A percentile compares a stretch with the other conserved stretches of the same genome.
These are phyloP conservation scores for Amanita muscaria DNA, from an alignment of 768 basidiomycete genomes.

Conservation along the genomic window DNA sequence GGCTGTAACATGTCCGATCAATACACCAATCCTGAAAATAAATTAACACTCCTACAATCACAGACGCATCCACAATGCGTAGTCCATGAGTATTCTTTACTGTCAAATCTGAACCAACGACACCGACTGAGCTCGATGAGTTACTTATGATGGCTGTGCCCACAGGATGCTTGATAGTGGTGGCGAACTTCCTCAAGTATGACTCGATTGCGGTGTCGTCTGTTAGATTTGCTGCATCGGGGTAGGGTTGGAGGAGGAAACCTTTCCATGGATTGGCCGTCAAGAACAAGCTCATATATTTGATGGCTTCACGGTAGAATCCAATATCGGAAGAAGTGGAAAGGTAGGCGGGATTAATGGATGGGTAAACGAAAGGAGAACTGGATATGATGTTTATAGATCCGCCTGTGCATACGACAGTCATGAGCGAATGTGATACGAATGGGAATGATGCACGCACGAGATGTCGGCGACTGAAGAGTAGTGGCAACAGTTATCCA, in stretches of 20 bases:
- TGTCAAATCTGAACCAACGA: slow-evolving; percentile 28
- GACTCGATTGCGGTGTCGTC: slow-evolving; percentile 21
- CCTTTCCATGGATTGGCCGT: slow-evolving; percentile 19
- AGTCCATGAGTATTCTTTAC: slow-evolving; percentile 29
- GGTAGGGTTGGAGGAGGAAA: slow-evolving; percentile 17
- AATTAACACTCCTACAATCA: slow-evolving; percentile 19
- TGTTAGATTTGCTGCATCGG: slow-evolving; percentile 14
- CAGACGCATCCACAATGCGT: slow-evolving; percentile 34
- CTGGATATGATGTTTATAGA: slow-evolving; percentile 30
- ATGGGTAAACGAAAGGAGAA: slow-evolving; percentile 36
- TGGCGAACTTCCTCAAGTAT: slow-evolving; percentile 15
- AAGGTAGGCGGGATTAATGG: slow-evolving; percentile 43
- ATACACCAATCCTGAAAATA: not conserved
- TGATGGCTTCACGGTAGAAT: slow-evolving; percentile 18
- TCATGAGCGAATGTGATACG: not conserved
- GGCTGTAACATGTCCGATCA: not conserved
- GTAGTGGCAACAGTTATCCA: slow-evolving; percentile 21
- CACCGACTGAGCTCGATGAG: slow-evolving; percentile 20
- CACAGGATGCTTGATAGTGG: slow-evolving; percentile 23
- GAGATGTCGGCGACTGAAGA: slow-evolving; percentile 27
- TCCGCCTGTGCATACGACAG: slow-evolving; percentile 22
- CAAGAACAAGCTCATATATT: slow-evolving; percentile 17
- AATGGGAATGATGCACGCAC: slow-evolving; percentile 15
- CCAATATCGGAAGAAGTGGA: slow-evolving; percentile 23
- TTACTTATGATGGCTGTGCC: slow-evolving; percentile 28